phyloP scores from a whole-genome alignment of 768 basidiomycete species.

The Suillus bovinus region DNA sequence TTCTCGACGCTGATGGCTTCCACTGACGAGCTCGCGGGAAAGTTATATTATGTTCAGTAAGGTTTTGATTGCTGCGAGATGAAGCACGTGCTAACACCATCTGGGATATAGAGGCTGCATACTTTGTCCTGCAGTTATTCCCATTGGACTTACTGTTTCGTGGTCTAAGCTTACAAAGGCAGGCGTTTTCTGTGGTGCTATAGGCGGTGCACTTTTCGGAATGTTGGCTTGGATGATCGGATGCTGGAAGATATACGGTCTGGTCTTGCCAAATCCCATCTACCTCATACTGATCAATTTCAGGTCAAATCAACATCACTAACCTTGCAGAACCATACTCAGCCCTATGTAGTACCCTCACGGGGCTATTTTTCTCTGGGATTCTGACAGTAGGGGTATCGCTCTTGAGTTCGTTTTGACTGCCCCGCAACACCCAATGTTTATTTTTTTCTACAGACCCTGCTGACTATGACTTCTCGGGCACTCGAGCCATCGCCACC shows the following conservation, averaged over 20 bases:
- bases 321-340: slow-evolving; percentile 42
- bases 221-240: slow-evolving; percentile 54
- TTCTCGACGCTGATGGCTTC: background rate
- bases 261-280: background rate
- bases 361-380: too few species aligned
- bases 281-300: too few species aligned
- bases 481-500: too few species aligned
- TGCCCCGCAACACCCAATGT: too few species aligned
- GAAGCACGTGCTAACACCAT: background rate
- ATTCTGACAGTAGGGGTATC: too few species aligned
- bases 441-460: too few species aligned
- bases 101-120: slow-evolving; percentile 42
- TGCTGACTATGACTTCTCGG: too few species aligned
- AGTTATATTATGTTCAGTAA: slow-evolving; percentile 49
- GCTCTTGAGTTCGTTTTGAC: too few species aligned
- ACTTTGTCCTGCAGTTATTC: slow-evolving; percentile 49
- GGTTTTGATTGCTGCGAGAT: slow-evolving; percentile 11
- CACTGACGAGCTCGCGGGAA: slow-evolving; percentile 7
- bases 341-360: slow-evolving; percentile 40
- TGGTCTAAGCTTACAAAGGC: too few species aligned
- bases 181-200: too few species aligned
- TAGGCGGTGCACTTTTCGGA: slow-evolving; percentile 42
- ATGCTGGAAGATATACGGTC: slow-evolving; percentile 50
- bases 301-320: slow-evolving; percentile 37
- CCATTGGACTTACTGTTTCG: too few species aligned